These are phyloP conservation scores for Trichoderma simmonsii DNA, from an alignment of 2,329 filamentous ascomycete genomes.

Conservation along the genomic window DNA sequence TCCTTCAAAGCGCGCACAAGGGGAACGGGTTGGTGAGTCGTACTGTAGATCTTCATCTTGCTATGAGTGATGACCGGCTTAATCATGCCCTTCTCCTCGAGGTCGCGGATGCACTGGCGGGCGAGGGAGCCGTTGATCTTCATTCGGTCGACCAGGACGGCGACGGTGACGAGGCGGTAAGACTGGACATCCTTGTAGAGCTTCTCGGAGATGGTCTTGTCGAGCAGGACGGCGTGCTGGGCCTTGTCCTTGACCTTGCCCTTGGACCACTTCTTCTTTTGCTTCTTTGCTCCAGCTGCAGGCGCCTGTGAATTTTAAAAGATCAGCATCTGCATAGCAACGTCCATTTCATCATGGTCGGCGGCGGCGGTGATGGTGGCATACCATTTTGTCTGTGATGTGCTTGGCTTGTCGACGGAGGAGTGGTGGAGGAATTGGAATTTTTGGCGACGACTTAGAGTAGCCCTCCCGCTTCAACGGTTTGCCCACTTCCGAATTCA, in stretches of 20 bases:
- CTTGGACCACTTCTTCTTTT: slow-evolving; percentile 53
- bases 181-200: slow-evolving; percentile 99
- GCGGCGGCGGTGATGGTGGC: slow-evolving; percentile 23
- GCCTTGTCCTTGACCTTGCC: slow-evolving; percentile 99
- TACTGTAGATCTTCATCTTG: slow-evolving; percentile 98
- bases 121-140: slow-evolving; percentile 99
- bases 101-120: slow-evolving; percentile 80
- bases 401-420: slow-evolving; percentile 38
- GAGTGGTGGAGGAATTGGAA: slow-evolving; percentile 34
- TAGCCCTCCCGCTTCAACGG: slow-evolving; percentile 31
- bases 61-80: slow-evolving; percentile 96
- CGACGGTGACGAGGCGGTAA: slow-evolving; percentile 98
- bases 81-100: slow-evolving; percentile 98
- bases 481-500: slow-evolving; percentile 29
- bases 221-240: slow-evolving; percentile 97
- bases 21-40: slow-evolving; percentile 29
- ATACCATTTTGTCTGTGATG: slow-evolving; percentile 45
- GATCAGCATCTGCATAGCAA: slow-evolving; percentile 23
- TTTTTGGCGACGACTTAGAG: slow-evolving; percentile 30
- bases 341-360: not conserved
- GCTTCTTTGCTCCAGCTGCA: slow-evolving; percentile 48
- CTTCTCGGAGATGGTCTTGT: slow-evolving; percentile 96
- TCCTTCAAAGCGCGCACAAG: not conserved
- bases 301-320: slow-evolving; percentile 35
- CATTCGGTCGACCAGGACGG: slow-evolving; percentile 96